Percentiles rank a stretch among this genome's conserved stretches.
These are phyloP conservation scores for Beauveria caledonica DNA, from an alignment of 2,329 filamentous ascomycete species.

Conservation along the genomic window DNA sequence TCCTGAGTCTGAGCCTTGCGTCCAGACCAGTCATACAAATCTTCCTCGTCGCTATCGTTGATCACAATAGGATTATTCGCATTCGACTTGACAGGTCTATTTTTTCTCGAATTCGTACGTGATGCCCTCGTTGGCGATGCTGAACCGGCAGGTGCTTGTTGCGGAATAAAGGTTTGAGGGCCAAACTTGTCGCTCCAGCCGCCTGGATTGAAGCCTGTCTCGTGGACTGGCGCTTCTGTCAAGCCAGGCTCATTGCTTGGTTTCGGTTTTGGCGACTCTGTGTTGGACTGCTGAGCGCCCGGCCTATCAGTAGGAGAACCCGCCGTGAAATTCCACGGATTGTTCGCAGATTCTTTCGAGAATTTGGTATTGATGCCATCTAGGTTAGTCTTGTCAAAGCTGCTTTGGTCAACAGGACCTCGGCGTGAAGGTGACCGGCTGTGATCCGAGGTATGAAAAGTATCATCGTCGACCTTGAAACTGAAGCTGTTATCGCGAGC, in stretches of 20 bases:
- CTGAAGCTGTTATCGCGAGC: constrained; percentile 38
- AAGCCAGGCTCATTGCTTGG: neutral
- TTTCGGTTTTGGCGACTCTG: neutral
- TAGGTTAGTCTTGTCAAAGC: constrained; percentile 42
- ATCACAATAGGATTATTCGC: constrained; percentile 38
- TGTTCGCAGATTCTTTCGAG: constrained; percentile 37
- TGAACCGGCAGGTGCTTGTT: constrained; percentile 29
- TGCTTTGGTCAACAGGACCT: constrained; percentile 27
- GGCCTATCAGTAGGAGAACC: constrained; percentile 29
- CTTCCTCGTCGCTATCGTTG: constrained; percentile 39
- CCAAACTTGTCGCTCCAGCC: constrained; percentile 48
- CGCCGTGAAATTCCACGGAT: constrained; percentile 44
- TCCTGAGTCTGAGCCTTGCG: constrained; percentile 25
- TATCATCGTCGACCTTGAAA: constrained; percentile 37
- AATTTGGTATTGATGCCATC: constrained; percentile 58
- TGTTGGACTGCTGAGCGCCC: constrained; percentile 19
- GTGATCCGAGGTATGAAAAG: constrained; percentile 20
- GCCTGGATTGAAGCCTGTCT: constrained; percentile 39
- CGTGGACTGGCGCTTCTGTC: neutral
- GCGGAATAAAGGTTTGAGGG: constrained; percentile 45
- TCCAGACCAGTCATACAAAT: constrained; percentile 26
- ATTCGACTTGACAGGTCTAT: constrained; percentile 47
- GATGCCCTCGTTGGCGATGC: constrained; percentile 36
- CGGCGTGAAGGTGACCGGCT: constrained; percentile 10
- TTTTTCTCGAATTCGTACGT: constrained; percentile 47